Evolutionary conservation across 2,329 filamentous ascomycete species (phyloP), one percentile per base, ranked within the genome.

Genomic region (Penicillium sp.): DNA sequence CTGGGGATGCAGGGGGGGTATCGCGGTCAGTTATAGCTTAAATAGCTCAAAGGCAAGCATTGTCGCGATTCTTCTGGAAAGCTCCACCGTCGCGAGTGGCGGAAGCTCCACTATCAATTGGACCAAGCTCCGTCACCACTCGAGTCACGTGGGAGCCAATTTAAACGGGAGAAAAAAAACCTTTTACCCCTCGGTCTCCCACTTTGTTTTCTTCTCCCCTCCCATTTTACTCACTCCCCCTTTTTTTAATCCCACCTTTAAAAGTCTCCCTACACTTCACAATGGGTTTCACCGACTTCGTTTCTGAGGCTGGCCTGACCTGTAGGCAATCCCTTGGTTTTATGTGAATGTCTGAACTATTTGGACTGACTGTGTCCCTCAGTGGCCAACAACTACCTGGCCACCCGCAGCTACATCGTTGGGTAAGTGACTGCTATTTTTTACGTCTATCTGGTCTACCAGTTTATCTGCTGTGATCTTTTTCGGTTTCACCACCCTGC

Each of bases 341-440:
- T 63, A 63, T 67, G 50, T 55, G 48, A 61, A 21, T 13, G 35
- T 50, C 62, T 57, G 56, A 58, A 60, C 54, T 50, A 41, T 56
- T 60, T 60, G 61, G 62, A 64, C 71, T 73, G 71, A 70, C 66
- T 61, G 55, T 69, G 65, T 69, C 67, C 65, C 61, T 69, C 68
- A 76, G 74, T 75, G 68, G 75, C 75, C 73, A 75, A 77, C 73
- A 68, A 69, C 66, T 77, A 67, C 72, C 69, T 77, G 57, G 65
- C 70, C 60, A 90, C 87, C 73, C 86, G 88, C 74, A 90, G 86
- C 80, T 93, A 93, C 82, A 87, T 93, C 72, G 81, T 88, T 79
- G 90, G 90, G 90, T 93, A 88, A 75, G 90, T 55, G 41, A 59
- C 46, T 57, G 53, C 64, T 65, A 61, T 49, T 53, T 22, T 27